Conservation (phyloP, 495 filamentous ascomycete genomes). For the Trichoderma asperelloides region DNA sequence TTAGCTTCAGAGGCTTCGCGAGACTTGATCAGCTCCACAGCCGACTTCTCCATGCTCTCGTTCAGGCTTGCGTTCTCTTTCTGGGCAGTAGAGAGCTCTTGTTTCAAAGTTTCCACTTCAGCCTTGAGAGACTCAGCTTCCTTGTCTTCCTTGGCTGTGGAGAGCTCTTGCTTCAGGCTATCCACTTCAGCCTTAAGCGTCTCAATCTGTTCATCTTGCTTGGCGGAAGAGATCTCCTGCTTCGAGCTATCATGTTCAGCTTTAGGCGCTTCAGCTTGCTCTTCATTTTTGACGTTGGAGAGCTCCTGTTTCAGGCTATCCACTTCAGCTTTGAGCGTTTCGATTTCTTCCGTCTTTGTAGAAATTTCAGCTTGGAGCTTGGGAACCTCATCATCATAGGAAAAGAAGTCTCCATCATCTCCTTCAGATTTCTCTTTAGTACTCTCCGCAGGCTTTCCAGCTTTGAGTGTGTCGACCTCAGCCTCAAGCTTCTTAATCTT, state of each 20-base stretch:
- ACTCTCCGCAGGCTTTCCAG: slow-evolving; percentile 19
- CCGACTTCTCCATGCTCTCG: slow-evolving; percentile 50
- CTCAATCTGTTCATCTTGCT: slow-evolving; percentile 25
- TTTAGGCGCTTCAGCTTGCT: slow-evolving; percentile 32
- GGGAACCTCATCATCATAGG: slow-evolving; percentile 64
- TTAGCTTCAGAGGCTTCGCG: slow-evolving; percentile 50
- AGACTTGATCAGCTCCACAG: slow-evolving; percentile 47
- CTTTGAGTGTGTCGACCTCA: slow-evolving; percentile 26
- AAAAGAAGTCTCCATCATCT: slow-evolving; percentile 74
- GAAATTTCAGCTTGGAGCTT: slow-evolving; percentile 55
- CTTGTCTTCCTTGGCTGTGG: slow-evolving; percentile 53
- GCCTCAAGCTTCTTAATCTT: slow-evolving; percentile 45
- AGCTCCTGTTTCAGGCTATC: slow-evolving; percentile 62
- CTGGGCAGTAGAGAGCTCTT: slow-evolving; percentile 40
- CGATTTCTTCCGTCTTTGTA: slow-evolving; percentile 33
- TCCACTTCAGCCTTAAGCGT: slow-evolving; percentile 27
- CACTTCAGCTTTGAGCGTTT: slow-evolving; percentile 28
- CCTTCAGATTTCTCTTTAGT: slow-evolving; percentile 30
- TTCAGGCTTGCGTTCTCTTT: slow-evolving; percentile 57
- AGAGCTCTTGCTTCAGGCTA: slow-evolving; percentile 25
- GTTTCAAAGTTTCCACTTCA: slow-evolving; percentile 22
- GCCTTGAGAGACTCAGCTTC: slow-evolving; percentile 33
- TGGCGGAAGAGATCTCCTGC: slow-evolving; percentile 1
- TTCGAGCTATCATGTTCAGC: slow-evolving; percentile 21
- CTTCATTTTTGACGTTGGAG: slow-evolving; percentile 71